Evolutionary conservation across 305 asterid genomes (phyloP).

Genomic region (Fraxinus platypoda): DNA sequence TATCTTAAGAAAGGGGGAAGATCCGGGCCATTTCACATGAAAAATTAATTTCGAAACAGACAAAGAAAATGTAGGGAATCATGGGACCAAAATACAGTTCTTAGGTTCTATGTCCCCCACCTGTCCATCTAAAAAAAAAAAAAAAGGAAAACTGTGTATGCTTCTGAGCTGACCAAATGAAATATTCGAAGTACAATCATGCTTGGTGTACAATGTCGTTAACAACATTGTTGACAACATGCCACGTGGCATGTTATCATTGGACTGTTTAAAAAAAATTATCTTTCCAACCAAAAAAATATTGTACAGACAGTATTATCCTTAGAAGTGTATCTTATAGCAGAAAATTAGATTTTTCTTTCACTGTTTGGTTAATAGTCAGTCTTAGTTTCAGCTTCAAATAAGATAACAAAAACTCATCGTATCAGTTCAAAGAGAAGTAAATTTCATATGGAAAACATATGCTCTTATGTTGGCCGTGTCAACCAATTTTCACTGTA

Average conservation of each 20-base stretch:
- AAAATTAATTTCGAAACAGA: background rate
- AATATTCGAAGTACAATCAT: background rate
- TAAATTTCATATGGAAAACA: background rate
- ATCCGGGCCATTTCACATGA: conserved; percentile 1
- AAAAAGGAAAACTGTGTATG: background rate
- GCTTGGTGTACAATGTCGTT: too few species aligned
- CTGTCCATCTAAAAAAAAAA: background rate
- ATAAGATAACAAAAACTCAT: background rate
- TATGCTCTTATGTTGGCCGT: background rate
- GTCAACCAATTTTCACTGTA: background rate
- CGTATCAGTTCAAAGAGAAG: background rate
- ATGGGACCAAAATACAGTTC: background rate
- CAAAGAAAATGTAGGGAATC: background rate
- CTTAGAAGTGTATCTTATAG: background rate
- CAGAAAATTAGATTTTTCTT: background rate
- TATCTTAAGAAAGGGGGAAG: background rate
- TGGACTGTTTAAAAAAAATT: too few species aligned
- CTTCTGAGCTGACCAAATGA: background rate
- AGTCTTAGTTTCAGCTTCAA: background rate
- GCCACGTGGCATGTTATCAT: too few species aligned
- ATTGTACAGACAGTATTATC: too few species aligned
- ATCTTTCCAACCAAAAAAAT: too few species aligned
- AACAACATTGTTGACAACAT: too few species aligned
- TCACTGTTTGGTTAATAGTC: background rate
- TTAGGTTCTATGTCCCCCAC: background rate